A percentile compares a stretch with the other conserved stretches of the same genome.
These are phyloP conservation scores for Pleurotus djamor DNA, from an alignment of 768 basidiomycete species.

Conservation along the genomic window DNA sequence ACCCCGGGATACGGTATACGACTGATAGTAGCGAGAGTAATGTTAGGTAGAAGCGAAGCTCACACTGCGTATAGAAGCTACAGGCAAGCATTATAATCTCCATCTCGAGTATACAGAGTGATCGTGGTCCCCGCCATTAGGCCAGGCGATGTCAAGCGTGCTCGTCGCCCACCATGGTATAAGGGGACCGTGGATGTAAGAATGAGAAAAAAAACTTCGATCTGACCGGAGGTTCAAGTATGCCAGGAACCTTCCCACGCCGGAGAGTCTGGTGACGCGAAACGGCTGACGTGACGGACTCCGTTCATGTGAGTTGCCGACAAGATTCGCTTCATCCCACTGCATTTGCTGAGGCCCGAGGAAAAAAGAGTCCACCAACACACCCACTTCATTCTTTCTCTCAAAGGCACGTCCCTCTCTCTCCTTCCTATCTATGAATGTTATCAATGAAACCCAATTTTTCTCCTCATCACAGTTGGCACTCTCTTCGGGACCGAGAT, in stretches of 20 bases:
- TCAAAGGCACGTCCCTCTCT: not conserved
- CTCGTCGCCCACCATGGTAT: constrained; percentile 65
- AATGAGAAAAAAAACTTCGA: constrained; percentile 20
- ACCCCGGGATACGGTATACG: not conserved
- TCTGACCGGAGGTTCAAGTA: constrained; percentile 15
- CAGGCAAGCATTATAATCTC: constrained; percentile 71
- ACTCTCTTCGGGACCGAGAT: constrained; percentile 9
- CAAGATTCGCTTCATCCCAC: not conserved
- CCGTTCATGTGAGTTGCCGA: not conserved
- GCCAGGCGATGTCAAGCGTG: constrained; percentile 42
- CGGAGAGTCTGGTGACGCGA: not conserved
- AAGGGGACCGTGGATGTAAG: constrained; percentile 58
- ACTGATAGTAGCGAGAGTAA: constrained; percentile 12
- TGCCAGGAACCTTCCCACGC: constrained; percentile 10
- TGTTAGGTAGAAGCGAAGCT: constrained; percentile 64
- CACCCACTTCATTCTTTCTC: not conserved
- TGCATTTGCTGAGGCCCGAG: not conserved
- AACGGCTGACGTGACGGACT: not conserved
- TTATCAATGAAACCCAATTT: not conserved
- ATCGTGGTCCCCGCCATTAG: constrained; percentile 84
- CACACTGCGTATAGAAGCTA: constrained; percentile 22
- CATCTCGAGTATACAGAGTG: constrained; percentile 32
- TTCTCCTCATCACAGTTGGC: not conserved
- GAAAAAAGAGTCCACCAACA: not conserved
- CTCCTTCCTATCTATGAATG: not conserved